These are phyloP conservation scores for Amniculicola lignicola DNA, from an alignment of 495 filamentous ascomycete species.

Conservation along the genomic window DNA sequence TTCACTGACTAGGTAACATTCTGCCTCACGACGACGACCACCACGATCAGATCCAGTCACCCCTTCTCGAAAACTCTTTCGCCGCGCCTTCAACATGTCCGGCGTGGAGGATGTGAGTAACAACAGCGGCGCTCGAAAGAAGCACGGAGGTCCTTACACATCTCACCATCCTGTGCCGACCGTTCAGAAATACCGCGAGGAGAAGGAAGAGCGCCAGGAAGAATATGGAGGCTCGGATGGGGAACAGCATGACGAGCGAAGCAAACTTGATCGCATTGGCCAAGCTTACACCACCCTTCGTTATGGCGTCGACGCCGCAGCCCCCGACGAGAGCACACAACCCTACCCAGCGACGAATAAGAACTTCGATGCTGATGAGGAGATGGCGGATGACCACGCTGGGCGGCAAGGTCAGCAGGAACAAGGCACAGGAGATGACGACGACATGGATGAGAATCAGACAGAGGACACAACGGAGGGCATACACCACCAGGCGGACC, in stretches of 20 bases:
- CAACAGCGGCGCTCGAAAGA: conserved; percentile 34
- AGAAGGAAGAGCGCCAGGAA: conserved; percentile 50
- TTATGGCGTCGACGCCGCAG: conserved; percentile 34
- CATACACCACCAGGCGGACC: conserved; percentile 45
- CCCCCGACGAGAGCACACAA: conserved; percentile 17
- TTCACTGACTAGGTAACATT: background rate
- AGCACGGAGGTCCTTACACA: conserved; percentile 53
- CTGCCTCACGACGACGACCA: background rate
- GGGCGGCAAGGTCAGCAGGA: conserved; percentile 31
- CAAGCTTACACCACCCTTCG: conserved; percentile 24
- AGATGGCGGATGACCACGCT: conserved; percentile 40
- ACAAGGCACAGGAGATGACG: conserved; percentile 35
- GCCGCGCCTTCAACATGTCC: conserved; percentile 35
- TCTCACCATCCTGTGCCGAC: conserved; percentile 60
- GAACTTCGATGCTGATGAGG: conserved; percentile 27
- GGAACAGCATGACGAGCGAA: conserved; percentile 19
- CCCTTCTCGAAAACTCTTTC: background rate
- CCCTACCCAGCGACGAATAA: conserved; percentile 36
- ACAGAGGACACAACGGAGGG: conserved; percentile 54
- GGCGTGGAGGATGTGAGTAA: conserved; percentile 47
- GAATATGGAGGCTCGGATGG: conserved; percentile 29
- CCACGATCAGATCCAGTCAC: background rate
- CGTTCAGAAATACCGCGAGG: conserved; percentile 58
- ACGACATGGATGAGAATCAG: conserved; percentile 45
- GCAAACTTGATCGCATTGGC: conserved; percentile 20